Base-by-base conservation (phyloP, 257 asterid species). In the Ophiorrhiza pumila region DNA sequence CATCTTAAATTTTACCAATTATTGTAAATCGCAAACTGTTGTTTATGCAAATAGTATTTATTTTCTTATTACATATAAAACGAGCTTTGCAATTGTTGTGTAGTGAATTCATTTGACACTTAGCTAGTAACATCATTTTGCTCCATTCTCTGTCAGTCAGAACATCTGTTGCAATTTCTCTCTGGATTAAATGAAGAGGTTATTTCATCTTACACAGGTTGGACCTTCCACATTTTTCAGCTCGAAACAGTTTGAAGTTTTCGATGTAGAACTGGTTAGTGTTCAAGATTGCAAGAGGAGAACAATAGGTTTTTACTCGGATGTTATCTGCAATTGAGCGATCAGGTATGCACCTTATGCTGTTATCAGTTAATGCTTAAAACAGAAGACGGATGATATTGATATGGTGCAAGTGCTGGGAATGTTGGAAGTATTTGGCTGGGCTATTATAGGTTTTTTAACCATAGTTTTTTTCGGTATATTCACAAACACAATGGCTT, bases 211-310 rank as follows among this genome's bases (percentile, higher is more conserved):
- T 45, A 63, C 58, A 68, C 88, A 95, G 99, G 99, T 92, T 13
- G 98, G 99, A 65, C 99, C 98, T 70, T 89, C 97, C 15, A 95
- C 96, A 3, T 95, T 92, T 80, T 92, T 92, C 89, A 95, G 97
- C 88, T 82, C 98, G 41, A 95, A 90, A 83, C 97, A 95, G 65
- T 95, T 82, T 63, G 97, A 92, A 79, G 98, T 95, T 68, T 95
- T 95, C 34, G 97, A 92, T 39, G 87, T 95, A 52, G 98, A 95
- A 80, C 76, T 92, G 83, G 81, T 95, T 74, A 76, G 86, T 85
- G 79, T 95, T 77, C 91, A 95, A 79, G 96, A 95, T 73, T 95
- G 98, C 86, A 82, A 71, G n/a, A 83, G 98, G 83, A 85, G 98
- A 83, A 95, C 96, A 4, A 90, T 92, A 17, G 97, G 93, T 20